Evolutionary conservation across 805 yeast species (phyloP).

Genomic region (Lipomyces sp.): DNA sequence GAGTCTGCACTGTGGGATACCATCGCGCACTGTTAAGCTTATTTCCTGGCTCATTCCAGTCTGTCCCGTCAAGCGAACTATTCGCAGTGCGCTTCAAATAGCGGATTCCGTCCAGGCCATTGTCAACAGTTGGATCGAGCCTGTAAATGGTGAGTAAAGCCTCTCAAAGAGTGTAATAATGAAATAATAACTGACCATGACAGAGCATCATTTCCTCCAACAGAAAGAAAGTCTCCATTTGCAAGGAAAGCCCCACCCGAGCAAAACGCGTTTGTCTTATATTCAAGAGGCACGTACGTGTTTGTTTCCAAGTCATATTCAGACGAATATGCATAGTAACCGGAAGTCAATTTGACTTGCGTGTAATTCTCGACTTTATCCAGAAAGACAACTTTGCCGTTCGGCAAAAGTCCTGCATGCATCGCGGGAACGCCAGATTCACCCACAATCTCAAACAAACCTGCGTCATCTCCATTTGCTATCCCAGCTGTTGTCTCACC

Average conservation of each 20-base stretch:
- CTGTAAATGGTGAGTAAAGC: too few relatives aligned
- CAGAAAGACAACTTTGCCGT: conserved; percentile 24
- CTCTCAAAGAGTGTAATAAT: too few relatives aligned
- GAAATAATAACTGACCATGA: too few relatives aligned
- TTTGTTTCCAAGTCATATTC: conserved; percentile 21
- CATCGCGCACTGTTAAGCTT: conserved; percentile 22
- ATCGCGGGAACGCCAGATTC: conserved; percentile 26
- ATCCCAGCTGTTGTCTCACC: conserved; percentile 12
- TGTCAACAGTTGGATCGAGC: conserved; percentile 24
- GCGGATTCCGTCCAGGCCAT: conserved; percentile 23
- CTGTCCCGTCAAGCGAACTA: conserved; percentile 14
- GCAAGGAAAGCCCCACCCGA: conserved; percentile 25
- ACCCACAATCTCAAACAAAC: conserved; percentile 22
- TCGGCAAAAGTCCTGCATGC: conserved; percentile 26
- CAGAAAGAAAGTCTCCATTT: conserved; percentile 21
- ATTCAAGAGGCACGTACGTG: conserved; percentile 12
- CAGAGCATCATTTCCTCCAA: conserved; percentile 22
- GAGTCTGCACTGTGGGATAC: conserved; percentile 23
- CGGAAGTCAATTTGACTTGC: conserved; percentile 13
- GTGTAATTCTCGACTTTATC: conserved; percentile 28
- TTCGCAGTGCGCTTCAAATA: conserved; percentile 18
- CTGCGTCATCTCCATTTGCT: conserved; percentile 20
- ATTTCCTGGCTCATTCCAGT: conserved; percentile 26
- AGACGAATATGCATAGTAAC: conserved; percentile 25
- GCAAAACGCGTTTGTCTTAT: conserved; percentile 27